Conservation (phyloP, 2,329 filamentous ascomycete genomes). For the Colletotrichum euphorbiae region DNA sequence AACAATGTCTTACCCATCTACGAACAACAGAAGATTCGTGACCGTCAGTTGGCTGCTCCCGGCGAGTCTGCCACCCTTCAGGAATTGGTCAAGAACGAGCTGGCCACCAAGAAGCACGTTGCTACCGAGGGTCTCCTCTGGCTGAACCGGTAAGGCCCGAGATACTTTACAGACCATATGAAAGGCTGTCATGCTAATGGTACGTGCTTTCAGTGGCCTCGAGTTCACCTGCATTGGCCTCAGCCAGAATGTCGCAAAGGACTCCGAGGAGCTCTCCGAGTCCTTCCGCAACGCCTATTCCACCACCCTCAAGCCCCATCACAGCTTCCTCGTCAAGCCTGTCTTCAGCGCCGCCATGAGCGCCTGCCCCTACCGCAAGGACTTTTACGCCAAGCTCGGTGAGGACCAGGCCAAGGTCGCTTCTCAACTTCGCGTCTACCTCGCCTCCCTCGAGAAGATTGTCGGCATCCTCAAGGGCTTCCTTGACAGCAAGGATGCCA, state of each 20-base stretch:
- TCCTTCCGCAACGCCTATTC: slow-evolving; percentile 91
- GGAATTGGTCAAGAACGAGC: slow-evolving; percentile 85
- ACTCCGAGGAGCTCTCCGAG: slow-evolving; percentile 79
- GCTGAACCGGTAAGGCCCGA: slow-evolving; percentile 78
- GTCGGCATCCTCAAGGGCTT: slow-evolving; percentile 79
- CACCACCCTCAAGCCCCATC: slow-evolving; percentile 91
- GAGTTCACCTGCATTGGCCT: slow-evolving; percentile 93
- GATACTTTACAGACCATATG: background rate
- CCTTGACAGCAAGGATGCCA: slow-evolving; percentile 66
- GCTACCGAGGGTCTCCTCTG: slow-evolving; percentile 92
- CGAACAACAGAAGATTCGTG: slow-evolving; percentile 81
- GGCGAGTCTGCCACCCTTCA: slow-evolving; percentile 86
- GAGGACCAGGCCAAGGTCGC: slow-evolving; percentile 72
- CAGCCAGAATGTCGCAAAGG: slow-evolving; percentile 77
- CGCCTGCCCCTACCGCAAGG: slow-evolving; percentile 90
- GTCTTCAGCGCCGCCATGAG: slow-evolving; percentile 94
- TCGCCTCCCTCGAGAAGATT: slow-evolving; percentile 81
- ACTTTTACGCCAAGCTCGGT: slow-evolving; percentile 92
- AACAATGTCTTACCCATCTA: background rate
- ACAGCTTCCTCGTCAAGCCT: slow-evolving; percentile 89
- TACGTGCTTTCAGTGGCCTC: slow-evolving; percentile 73
- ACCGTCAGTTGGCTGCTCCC: slow-evolving; percentile 82
- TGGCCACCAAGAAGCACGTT: slow-evolving; percentile 88
- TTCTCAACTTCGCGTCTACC: slow-evolving; percentile 74
- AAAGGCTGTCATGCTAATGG: slow-evolving; percentile 20